Evolutionary conservation across 257 asterid species (phyloP).

Genomic region (Plantago ovata): DNA sequence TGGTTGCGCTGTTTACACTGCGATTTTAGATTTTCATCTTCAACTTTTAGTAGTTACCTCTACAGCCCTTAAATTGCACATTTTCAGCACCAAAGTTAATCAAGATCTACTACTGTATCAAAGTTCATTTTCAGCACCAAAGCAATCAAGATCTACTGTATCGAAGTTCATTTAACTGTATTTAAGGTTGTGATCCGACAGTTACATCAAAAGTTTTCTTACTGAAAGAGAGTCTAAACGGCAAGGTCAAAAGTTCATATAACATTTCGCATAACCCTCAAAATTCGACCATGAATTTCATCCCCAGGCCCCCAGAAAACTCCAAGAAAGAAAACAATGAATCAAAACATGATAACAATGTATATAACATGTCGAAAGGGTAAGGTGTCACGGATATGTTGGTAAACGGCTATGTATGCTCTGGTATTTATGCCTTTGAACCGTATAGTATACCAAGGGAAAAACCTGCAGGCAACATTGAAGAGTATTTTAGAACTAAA

Average conservation of each 20-base stretch:
- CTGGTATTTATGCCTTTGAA: constrained; percentile 18
- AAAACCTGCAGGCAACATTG: constrained; percentile 26
- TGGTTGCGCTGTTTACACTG: too few species aligned
- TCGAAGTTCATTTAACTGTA: too few species aligned
- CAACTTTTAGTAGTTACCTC: too few species aligned
- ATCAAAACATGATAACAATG: constrained; percentile 5
- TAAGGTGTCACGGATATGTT: constrained; percentile 19
- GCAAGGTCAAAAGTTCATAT: not conserved
- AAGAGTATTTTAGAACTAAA: not conserved
- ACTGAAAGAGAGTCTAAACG: not conserved
- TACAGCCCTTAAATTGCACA: too few species aligned
- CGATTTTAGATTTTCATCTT: too few species aligned
- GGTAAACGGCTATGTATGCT: constrained; percentile 17
- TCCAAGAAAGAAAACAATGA: constrained; percentile 1
- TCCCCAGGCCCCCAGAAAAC: not conserved
- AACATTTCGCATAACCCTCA: not conserved
- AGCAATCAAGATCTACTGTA: too few species aligned
- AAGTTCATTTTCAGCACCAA: too few species aligned
- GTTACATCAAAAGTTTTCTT: not conserved
- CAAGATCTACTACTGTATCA: too few species aligned
- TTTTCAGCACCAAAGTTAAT: too few species aligned
- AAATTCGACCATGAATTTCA: not conserved
- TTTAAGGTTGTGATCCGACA: too few species aligned
- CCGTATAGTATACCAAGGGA: constrained; percentile 2
- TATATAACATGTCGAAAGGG: constrained; percentile 12